phyloP scores from a whole-genome alignment of 2,329 filamentous ascomycete species.

The Aspergillus ustus region DNA sequence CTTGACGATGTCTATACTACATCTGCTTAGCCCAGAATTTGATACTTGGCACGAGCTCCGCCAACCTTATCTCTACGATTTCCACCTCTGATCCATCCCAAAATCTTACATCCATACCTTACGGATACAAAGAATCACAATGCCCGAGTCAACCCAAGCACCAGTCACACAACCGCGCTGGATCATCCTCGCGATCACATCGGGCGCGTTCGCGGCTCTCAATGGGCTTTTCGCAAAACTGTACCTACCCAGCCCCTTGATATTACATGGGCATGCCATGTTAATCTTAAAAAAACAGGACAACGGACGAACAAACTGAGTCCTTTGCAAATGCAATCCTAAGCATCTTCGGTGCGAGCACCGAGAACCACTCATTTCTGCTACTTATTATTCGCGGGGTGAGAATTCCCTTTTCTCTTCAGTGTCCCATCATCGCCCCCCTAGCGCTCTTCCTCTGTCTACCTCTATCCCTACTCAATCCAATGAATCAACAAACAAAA shows the following conservation, averaged over 20 bases:
- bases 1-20: not conserved
- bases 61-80: constrained; percentile 2
- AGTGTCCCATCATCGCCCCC: no score
- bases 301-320: constrained; percentile 64
- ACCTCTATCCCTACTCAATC: not conserved
- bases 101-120: not conserved
- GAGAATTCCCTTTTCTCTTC: constrained; percentile 39
- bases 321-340: constrained; percentile 54
- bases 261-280: not conserved
- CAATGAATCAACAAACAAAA: constrained; percentile 23
- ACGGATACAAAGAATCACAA: constrained; percentile 8
- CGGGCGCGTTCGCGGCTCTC: constrained; percentile 65
- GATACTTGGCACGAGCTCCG: constrained; percentile 10
- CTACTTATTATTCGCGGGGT: constrained; percentile 59
- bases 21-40: not conserved
- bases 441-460: not conserved
- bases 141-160: constrained; percentile 9
- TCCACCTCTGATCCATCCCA: not conserved
- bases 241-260: constrained; percentile 43
- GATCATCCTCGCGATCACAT: constrained; percentile 63
- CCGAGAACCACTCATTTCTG: constrained; percentile 44
- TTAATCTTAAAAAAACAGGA: constrained; percentile 44
- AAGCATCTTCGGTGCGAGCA: constrained; percentile 47
- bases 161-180: constrained; percentile 38
- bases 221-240: constrained; percentile 72